Evolutionary conservation across 805 yeast genomes (phyloP), one percentile per base, ranked within the genome.

Genomic region (Saccharomyces kudriavzevii): DNA sequence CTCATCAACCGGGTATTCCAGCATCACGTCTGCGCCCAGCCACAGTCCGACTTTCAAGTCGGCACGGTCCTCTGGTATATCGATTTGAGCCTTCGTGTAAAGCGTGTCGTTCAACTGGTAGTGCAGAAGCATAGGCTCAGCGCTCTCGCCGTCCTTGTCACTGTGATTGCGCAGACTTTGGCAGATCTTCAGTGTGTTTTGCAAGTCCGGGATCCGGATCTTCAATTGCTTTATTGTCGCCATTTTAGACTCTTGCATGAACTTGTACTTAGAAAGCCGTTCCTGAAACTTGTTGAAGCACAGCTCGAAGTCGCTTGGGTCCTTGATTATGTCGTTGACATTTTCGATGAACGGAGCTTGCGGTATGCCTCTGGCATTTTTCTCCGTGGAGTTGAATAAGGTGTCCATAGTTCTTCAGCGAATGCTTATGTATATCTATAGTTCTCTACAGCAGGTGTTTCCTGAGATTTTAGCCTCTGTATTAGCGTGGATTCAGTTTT

Each of bases 11-110:
- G 96, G 91, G 65, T 92, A 94, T 67, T 94, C 98, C 65, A 94
- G 76, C 98, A 94, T 92, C 8, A 92, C 91, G 61, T 90, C 96
- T 0, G 99, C 99, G 10, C 99, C 99, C n/a, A 94, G 77, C 99
- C 99, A 94, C 49, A 94, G 75, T 58, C 83, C 83, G 1, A 94
- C 98, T 28, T 78, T 79, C 48, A 61, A 48, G 27, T 54, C 58
- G 2, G 3, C 43, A 17, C 43, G 43, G 2, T 53, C 52, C 35
- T 83, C 77, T 5, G 81, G 74, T 26, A 82, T 78, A 43, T 81
- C 81, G 30, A 94, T 76, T 40, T 76, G 77, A 0, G 99, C 99
- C 54, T 82, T 82, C 6, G 97, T 87, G 67, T 82, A 92, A 45
- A 94, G 77, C 0, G 99, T 92, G 65, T 94, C 98, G 70, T 94